phyloP scores from a whole-genome alignment of 2,329 filamentous ascomycete species.

The Magnaporthiopsis incrustans region DNA sequence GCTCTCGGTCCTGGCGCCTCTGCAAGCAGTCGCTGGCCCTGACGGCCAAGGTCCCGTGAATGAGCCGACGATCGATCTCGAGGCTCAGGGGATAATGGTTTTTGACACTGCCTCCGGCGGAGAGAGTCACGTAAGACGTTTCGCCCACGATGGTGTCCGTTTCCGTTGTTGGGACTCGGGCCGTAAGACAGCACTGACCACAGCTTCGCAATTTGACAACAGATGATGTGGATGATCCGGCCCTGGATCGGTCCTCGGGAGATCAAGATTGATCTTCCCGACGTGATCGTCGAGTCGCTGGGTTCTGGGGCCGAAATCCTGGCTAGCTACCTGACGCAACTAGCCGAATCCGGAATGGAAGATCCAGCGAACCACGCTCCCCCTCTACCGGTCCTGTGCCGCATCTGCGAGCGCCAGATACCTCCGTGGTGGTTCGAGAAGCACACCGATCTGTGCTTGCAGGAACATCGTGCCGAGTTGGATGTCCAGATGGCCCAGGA shows the following conservation, averaged over 20 bases:
- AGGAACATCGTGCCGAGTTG: constrained; percentile 95
- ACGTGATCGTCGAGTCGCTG: constrained; percentile 82
- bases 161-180: not conserved
- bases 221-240: constrained; percentile 99
- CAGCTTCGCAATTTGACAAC: constrained; percentile 9
- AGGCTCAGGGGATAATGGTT: constrained; percentile 97
- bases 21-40: constrained; percentile 30
- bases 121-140: constrained; percentile 73
- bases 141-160: not conserved
- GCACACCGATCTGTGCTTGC: constrained; percentile 89
- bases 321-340: constrained; percentile 81
- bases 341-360: constrained; percentile 75
- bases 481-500: constrained; percentile 96
- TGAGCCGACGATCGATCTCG: constrained; percentile 60
- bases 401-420: constrained; percentile 95
- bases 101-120: constrained; percentile 82
- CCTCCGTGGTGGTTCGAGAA: constrained; percentile 99
- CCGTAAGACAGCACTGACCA: not conserved
- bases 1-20: constrained; percentile 53
- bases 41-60: constrained; percentile 29
- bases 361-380: constrained; percentile 71
- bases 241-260: constrained; percentile 82
- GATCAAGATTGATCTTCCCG: constrained; percentile 90
- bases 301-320: constrained; percentile 92
- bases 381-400: constrained; percentile 79